A percentile compares a stretch with the other conserved stretches of the same genome.
phyloP scores from a whole-genome alignment of 805 yeast species.

The Metschnikowia gelsemii region DNA sequence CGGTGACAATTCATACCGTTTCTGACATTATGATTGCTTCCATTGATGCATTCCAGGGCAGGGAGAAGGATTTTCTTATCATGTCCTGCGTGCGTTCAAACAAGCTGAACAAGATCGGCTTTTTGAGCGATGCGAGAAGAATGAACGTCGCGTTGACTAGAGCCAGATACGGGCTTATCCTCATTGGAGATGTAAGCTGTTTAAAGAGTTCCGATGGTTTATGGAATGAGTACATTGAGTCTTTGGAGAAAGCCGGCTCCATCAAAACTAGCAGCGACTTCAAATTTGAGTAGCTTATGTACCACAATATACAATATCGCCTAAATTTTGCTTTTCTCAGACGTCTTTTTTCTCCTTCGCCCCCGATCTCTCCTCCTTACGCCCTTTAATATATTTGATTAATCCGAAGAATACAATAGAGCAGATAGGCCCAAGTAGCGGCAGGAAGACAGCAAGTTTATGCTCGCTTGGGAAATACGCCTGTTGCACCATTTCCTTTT shows the following conservation, averaged over 20 bases:
- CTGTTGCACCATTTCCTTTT: slow-evolving; percentile 93
- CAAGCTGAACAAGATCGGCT: slow-evolving; percentile 71
- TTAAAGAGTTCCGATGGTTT: slow-evolving; percentile 15
- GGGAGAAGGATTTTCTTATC: slow-evolving; percentile 53
- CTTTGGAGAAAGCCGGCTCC: slow-evolving; percentile 15
- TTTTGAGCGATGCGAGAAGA: slow-evolving; percentile 81
- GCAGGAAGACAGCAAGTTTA: slow-evolving; percentile 89
- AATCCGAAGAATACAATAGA: slow-evolving; percentile 60
- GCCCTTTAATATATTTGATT: slow-evolving; percentile 45
- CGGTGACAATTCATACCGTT: slow-evolving; percentile 50
- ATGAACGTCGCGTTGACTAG: slow-evolving; percentile 87
- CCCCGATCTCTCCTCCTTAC: slow-evolving; percentile 30
- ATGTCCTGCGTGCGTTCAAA: slow-evolving; percentile 65
- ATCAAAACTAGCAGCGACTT: slow-evolving; percentile 12
- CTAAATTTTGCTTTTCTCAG: background rate
- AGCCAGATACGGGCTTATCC: slow-evolving; percentile 75
- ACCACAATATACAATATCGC: background rate
- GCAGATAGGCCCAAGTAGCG: slow-evolving; percentile 80
- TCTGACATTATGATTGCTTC: slow-evolving; percentile 45
- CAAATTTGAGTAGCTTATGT: slow-evolving; percentile 2
- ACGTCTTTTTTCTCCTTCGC: slow-evolving; percentile 8
- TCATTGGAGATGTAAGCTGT: slow-evolving; percentile 20
- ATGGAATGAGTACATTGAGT: slow-evolving; percentile 20
- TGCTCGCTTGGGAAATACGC: slow-evolving; percentile 95
- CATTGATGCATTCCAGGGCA: slow-evolving; percentile 59